Evolutionary conservation across 176 grass and related monocot genomes (phyloP), one percentile per base, ranked within the genome.

Genomic region (Puya raimondii): DNA sequence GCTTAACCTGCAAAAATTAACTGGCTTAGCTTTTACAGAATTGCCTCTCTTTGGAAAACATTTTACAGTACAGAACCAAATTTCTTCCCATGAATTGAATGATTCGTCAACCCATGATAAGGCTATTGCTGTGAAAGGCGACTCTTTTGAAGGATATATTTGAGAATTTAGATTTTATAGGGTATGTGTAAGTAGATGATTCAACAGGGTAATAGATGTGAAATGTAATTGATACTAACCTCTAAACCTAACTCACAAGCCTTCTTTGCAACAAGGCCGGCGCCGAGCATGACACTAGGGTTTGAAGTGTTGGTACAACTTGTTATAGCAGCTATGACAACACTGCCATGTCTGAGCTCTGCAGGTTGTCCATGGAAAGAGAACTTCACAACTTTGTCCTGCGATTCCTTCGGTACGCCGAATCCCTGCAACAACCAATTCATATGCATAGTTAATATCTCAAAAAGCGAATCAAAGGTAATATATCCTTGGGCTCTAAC

Each of bases 251-350:
- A 53, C 1, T 82, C 73, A 67, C 68, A 82, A 0, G 80, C 80
- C 49, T 76, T 82, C 67, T 82, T 82, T 67, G 80, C 80, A 71
- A 76, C 73, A 49, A 82, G 68, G 29, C 59, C 80, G 71, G 80
- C 73, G 51, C 66, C 80, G 67, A 82, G 73, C 80, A 82, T 82
- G 10, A 82, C 80, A 58, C 66, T 82, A 14, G 80, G 74, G 67
- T 82, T 72, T 0, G 80, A 82, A 25, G 80, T 82, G 47, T 77
- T 72, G 42, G 80, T 82, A 67, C 80, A 82, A 63, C 80, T 82
- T 57, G 80, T 82, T 72, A 82, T 82, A 14, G 80, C 73, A 27
- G 80, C 80, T 50, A 82, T 82, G 13, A 82, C 80, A 66, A 82
- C 51, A 66, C 49, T 76, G 49, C 80, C 80, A 23, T 82, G 73